Base-by-base conservation (phyloP, 1,284 basidiomycete species). In the Phenoliferia sp. region DNA sequence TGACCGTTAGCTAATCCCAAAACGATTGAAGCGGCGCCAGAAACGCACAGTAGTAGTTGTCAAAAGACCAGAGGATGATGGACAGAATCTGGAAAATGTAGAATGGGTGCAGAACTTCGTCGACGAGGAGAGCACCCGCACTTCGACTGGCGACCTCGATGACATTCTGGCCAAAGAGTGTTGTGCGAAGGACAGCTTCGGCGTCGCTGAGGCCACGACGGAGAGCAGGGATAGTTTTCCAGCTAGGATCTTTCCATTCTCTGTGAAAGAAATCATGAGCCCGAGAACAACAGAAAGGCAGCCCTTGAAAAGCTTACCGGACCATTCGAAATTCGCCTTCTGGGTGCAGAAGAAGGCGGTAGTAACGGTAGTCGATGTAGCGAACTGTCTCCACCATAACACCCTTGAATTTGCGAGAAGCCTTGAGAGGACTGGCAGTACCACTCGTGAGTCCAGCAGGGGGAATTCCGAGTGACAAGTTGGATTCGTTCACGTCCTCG, bases 1-100 rank as follows among this genome's bases (percentile, higher is more conserved):
- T 26, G 64, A 35, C 16, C 32, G 10, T 26, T 31, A 60, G 39
- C 29, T 15, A 32, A 31, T 5, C 10, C 3, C 26, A 34, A 29
- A 19, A 33, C 48, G 12, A 17, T 44, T 10, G 35, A 33, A n/a
- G n/a, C n/a, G n/a, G 31, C 6, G 22, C 16, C 6, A 9, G 19
- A 31, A 12, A 61, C 70, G 29, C 36, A 74, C 74, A 76, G 64
- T 75, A 76, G 70, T 82, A 82, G 74, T 98, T 86, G 76, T 99
- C 96, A 64, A 98, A 75, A 3, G 89, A 90, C 96, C 96, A 99
- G 15, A 99, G 82, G 31, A 92, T 81, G 74, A 99, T 91, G 70
- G 93, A 96, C 59, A 94, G 94, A 73, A 99, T 89, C 84, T 99
- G 96, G 79, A 99, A 99, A 65, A 99, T 90, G 77, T 96, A 97